Base-by-base conservation (phyloP, 192 early-diverging fungal genomes). In the Linnemannia exigua region DNA sequence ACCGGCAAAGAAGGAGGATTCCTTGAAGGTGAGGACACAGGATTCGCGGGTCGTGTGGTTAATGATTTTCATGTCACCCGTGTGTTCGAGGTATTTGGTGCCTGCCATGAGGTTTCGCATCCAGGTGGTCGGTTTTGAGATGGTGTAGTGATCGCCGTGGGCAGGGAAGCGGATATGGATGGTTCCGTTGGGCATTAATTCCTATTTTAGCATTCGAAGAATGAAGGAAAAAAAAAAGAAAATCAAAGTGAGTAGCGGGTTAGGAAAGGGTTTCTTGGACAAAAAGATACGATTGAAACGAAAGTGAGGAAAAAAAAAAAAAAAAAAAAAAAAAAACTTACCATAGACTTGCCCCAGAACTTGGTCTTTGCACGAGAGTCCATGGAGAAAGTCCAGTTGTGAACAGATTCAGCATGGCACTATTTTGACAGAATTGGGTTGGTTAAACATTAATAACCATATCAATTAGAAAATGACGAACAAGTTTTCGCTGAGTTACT, bases 301-400 rank as follows among this genome's bases (percentile, higher is more conserved):
- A 15, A 36, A 19, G 67, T 16, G 31, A 9, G 35, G 2, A 2
- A 41, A 70, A 1, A 7, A 44, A 28, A 44, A 22, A 46, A 35
- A 44, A n/a, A n/a, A n/a, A 44, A 9, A 44, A 9, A 44, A 25
- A 25, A 4, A 35, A 37, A 2, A 54, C 35, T 75, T 67, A 77
- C 76, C 90, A 94, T 93, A 1, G 91, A 95, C 79, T 95, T 96
- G 82, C 98, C 99, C 98, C 98, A 99, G 89, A 99, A 99, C 83
- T 97, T 98, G 88, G 92, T 97, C 90, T 98, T 98, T 35, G 97
- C 93, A 38, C 94, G 92, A 50, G 95, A 96, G 66, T 98, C 97
- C 92, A 99, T 98, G 88, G 92, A 97, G 72, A 97, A 94, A 38
- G 80, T 87, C 88, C 92, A 99, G 35, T 93, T 88, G n/a, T 90